Conservation (phyloP, 2,329 filamentous ascomycete species). For the Colletotrichum brevisporum region DNA sequence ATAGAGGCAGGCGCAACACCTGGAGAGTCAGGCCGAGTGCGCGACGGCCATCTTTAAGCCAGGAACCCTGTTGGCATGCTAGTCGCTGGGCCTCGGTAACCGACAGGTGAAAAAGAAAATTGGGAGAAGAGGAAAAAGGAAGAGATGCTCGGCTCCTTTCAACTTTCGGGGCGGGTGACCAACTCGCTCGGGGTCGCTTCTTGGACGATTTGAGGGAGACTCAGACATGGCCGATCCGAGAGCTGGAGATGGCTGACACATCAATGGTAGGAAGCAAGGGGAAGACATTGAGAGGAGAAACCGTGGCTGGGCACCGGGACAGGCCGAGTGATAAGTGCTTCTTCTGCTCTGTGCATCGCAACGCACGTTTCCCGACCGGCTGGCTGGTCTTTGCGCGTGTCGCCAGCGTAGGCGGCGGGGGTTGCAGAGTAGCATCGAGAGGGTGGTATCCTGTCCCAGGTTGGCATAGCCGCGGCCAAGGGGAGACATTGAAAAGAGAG, state of each 20-base stretch:
- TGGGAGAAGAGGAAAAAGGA: conserved; percentile 1
- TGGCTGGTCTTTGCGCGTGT: conserved; percentile 4
- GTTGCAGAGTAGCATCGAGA: conserved; percentile 2
- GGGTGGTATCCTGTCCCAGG: background rate
- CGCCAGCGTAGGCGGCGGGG: background rate
- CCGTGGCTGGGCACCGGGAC: background rate
- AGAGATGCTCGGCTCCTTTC: conserved; percentile 5
- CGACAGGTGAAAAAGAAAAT: conserved; percentile 1
- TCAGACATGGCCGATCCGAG: conserved; percentile 21
- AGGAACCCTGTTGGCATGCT: conserved; percentile 7
- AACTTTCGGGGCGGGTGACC: background rate
- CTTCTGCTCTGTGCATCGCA: conserved; percentile 2
- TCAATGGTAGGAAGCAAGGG: conserved; percentile 34
- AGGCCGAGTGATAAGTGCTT: conserved; percentile 16
- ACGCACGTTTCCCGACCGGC: background rate
- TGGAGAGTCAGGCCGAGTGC: background rate
- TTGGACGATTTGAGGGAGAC: conserved; percentile 17
- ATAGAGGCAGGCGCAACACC: background rate
- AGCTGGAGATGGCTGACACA: conserved; percentile 18
- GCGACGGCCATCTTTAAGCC: conserved; percentile 5
- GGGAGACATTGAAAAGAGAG: background rate
- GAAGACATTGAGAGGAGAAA: conserved; percentile 1
- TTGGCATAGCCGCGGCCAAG: conserved; percentile 11
- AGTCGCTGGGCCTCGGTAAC: conserved; percentile 13
- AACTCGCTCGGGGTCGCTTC: background rate